Percentiles rank a stretch among this genome's conserved stretches.
Conservation (phyloP, 1,139 yeast genomes). For the Lodderomyces parapsilosis region DNA sequence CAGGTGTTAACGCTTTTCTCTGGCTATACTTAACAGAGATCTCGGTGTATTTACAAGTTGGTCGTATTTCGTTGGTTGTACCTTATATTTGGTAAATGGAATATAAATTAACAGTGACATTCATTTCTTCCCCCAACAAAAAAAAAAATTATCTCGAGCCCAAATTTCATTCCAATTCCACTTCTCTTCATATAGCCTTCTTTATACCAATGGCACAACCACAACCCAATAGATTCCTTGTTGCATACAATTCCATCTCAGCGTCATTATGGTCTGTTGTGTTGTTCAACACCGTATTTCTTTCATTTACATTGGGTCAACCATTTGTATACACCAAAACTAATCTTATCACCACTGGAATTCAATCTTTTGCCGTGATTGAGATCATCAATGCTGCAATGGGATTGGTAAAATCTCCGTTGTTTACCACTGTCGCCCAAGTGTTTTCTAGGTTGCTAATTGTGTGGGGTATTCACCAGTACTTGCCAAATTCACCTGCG, state of each 20-base stretch:
- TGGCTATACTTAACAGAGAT: no score
- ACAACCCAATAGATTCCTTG: constrained; percentile 40
- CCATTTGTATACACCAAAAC: constrained; percentile 62
- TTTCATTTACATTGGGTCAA: constrained; percentile 47
- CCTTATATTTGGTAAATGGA: no score
- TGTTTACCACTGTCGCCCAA: constrained; percentile 81
- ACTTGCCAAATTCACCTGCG: constrained; percentile 69
- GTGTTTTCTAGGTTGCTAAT: constrained; percentile 81
- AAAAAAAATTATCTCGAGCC: background rate
- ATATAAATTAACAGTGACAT: no score
- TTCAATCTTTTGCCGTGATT: constrained; percentile 81
- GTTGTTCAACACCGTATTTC: constrained; percentile 40
- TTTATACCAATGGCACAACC: background rate
- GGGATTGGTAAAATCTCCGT: constrained; percentile 83
- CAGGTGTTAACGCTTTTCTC: no score
- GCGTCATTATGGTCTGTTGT: constrained; percentile 47
- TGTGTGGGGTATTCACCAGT: constrained; percentile 78
- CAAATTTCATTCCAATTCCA: background rate
- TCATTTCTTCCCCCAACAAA: background rate
- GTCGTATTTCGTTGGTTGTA: no score
- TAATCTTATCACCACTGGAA: constrained; percentile 55
- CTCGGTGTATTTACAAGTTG: no score
- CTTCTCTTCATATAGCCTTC: background rate
- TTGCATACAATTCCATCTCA: constrained; percentile 46
- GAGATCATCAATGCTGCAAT: constrained; percentile 77